A percentile compares a stretch with the other conserved stretches of the same genome.
Conservation (phyloP, 352 stramenopile species). For the Pythium plurisporium region DNA sequence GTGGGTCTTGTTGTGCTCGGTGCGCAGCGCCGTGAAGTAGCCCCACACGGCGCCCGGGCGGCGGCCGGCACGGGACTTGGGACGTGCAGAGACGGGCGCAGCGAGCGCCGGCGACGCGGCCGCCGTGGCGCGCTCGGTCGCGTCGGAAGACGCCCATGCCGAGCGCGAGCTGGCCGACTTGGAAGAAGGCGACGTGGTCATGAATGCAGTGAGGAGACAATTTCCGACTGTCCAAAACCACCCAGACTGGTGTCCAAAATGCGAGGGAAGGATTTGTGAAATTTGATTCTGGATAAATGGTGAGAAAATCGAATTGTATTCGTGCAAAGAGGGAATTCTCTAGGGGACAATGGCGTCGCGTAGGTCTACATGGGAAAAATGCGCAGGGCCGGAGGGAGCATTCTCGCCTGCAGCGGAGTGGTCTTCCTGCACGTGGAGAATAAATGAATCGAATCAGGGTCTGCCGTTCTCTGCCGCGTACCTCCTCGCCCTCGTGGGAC, state of each 20-base stretch:
- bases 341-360: neutral
- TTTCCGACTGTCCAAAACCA: conserved; percentile 20
- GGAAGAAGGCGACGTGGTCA: neutral
- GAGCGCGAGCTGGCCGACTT: too few relatives aligned
- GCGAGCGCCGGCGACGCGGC: neutral
- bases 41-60: conserved; percentile 42
- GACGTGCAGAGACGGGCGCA: neutral
- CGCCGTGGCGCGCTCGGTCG: neutral
- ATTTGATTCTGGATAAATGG: neutral
- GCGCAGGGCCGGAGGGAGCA: too few relatives aligned
- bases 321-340: neutral
- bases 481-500: conserved; percentile 1
- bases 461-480: conserved; percentile 1
- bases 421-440: neutral
- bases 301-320: neutral
- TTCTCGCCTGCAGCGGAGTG: neutral
- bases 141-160: too few relatives aligned
- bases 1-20: conserved; percentile 40
- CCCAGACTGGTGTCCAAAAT: conserved; percentile 3
- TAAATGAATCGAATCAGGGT: conserved; percentile 4
- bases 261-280: neutral
- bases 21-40: conserved; percentile 44
- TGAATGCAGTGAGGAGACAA: neutral
- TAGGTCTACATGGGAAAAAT: too few relatives aligned
- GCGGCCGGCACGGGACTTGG: conserved; percentile 22